Evolutionary conservation across 2,329 filamentous ascomycete species (phyloP).

Genomic region (Pseudogymnoascus sp.): DNA sequence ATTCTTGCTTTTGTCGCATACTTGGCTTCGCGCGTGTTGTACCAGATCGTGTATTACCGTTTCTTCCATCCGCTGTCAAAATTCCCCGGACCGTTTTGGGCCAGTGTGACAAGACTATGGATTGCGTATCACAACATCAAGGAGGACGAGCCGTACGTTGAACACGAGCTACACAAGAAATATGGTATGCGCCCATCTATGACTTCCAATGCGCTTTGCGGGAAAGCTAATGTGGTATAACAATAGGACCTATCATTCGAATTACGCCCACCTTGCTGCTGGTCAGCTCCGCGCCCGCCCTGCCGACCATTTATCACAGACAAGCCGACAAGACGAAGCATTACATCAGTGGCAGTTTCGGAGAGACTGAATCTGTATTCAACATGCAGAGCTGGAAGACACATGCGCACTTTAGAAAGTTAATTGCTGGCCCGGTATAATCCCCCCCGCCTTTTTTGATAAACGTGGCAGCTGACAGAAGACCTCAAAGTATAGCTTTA

Average conservation of each 20-base stretch:
- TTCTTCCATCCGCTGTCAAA: constrained; percentile 44
- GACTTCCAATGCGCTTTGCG: background rate
- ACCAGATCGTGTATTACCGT: constrained; percentile 42
- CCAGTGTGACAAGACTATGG: constrained; percentile 44
- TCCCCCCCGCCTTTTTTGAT: constrained; percentile 20
- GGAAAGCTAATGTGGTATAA: background rate
- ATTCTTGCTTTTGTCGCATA: constrained; percentile 11
- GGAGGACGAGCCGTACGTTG: constrained; percentile 37
- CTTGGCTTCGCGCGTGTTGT: constrained; percentile 25
- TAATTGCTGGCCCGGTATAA: constrained; percentile 38
- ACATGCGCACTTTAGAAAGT: constrained; percentile 46
- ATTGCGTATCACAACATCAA: constrained; percentile 43
- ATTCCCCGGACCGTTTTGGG: constrained; percentile 49
- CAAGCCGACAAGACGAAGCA: constrained; percentile 49
- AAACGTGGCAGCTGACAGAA: constrained; percentile 14
- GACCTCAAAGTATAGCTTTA: constrained; percentile 38
- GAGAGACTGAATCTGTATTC: constrained; percentile 46
- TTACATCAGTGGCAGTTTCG: constrained; percentile 51
- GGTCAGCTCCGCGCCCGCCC: constrained; percentile 43
- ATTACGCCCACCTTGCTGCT: constrained; percentile 46
- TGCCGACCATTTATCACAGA: constrained; percentile 48
- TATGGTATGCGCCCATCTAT: constrained; percentile 33
- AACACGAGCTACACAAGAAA: constrained; percentile 37
- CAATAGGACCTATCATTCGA: constrained; percentile 42
- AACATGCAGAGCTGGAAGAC: constrained; percentile 46